Evolutionary conservation across 2,329 filamentous ascomycete genomes (phyloP), one percentile per base, ranked within the genome.

Genomic region (Furcasterigmium sp.): DNA sequence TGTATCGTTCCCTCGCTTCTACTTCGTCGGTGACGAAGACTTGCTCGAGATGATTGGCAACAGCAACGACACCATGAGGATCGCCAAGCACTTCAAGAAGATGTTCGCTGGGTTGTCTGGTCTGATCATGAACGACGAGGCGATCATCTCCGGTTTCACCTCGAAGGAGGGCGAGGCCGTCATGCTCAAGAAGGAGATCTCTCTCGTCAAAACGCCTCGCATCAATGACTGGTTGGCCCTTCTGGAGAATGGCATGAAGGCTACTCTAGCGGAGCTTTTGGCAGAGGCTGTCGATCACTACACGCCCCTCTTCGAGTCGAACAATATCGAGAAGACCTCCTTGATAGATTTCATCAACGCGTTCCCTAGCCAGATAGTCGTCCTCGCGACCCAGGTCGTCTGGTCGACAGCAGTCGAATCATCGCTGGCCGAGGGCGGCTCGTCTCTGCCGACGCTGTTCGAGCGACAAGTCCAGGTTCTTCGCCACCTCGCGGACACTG

Each of bases 221-320:
- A 96, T 99, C 72, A 98, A 99, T 57, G 93, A 98, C 64, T 99
- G 93, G 93, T 76, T 99, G n/a, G 86, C 87, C 23, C 82, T 94
- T 5, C 72, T 99, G 25, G 93, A 98, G 63, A 83, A 72, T 46
- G 94, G 85, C 52, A 97, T 98, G 91, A 96, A 96, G 64, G 76
- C 82, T 26, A 95, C 93, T 1, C 77, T 99, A 15, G 93, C 93
- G 0, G 91, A 97, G 61, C 74, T 95, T 21, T 76, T 98, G 23
- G 83, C 84, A 3, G 91, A 97, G 60, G 91, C 93, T 3, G 77
- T 95, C 30, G 80, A 87, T 28, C 81, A 86, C 43, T 98, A 95
- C 56, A 81, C 82, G 6, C 80, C 84, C 5, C 80, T 96, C 18
- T 91, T 95, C 56, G 75, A 78, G 42, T 79, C 82, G 2, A 76